phyloP scores from a whole-genome alignment of 2,329 filamentous ascomycete genomes.

The Mariannaea sp. region DNA sequence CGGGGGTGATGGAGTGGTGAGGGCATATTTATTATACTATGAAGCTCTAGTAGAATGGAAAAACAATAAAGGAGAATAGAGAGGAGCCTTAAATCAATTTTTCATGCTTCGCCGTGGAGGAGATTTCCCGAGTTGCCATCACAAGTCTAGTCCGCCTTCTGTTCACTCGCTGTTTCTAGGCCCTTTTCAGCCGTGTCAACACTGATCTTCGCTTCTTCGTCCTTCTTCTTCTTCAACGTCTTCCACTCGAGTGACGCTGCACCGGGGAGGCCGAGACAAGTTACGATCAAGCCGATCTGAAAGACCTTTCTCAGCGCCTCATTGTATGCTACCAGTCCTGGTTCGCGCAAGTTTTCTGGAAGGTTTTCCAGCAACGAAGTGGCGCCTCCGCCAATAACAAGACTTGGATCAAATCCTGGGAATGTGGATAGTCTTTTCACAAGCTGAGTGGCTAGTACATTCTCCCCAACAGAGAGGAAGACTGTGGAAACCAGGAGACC shows the following conservation, averaged over 20 bases:
- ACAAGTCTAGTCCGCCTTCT: too few species aligned
- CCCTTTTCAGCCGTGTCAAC: too few species aligned
- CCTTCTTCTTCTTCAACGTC: too few species aligned
- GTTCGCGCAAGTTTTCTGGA: conserved; percentile 23
- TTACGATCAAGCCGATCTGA: neutral
- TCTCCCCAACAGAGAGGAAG: conserved; percentile 52
- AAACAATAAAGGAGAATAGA: too few species aligned
- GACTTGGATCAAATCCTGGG: conserved; percentile 30
- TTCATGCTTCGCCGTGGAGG: too few species aligned
- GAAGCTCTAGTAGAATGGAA: too few species aligned
- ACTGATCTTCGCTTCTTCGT: too few species aligned
- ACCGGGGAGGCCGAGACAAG: neutral
- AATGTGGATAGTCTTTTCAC: conserved; percentile 41
- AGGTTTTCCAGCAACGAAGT: conserved; percentile 34
- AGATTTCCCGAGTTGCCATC: too few species aligned
- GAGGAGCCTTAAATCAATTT: too few species aligned
- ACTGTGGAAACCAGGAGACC: conserved; percentile 51
- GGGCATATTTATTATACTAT: too few species aligned
- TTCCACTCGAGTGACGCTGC: neutral
- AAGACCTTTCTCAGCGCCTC: conserved; percentile 1
- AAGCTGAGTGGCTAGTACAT: conserved; percentile 50
- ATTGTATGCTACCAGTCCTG: conserved; percentile 13
- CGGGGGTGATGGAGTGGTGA: too few species aligned
- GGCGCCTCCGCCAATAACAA: conserved; percentile 34
- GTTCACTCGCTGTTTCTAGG: too few species aligned